Evolutionary conservation across 345 rosid species (phyloP).

Genomic region (Punica granatum): DNA sequence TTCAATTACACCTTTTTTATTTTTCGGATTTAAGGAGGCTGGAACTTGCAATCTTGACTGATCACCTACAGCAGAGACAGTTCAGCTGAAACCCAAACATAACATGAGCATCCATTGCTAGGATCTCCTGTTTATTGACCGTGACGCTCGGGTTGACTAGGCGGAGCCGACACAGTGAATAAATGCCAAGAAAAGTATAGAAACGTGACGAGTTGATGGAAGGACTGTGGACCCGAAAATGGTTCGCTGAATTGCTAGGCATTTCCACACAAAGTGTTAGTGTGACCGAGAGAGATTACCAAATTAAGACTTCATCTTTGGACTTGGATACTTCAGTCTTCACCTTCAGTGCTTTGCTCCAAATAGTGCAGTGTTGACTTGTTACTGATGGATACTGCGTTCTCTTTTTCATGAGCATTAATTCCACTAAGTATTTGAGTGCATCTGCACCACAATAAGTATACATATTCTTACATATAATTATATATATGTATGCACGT

Average conservation of each 20-base stretch:
- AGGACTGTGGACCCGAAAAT: background rate
- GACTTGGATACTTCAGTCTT: background rate
- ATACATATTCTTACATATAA: background rate
- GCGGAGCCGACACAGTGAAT: background rate
- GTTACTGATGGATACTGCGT: background rate
- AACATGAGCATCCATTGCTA: background rate
- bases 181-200: background rate
- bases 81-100: background rate
- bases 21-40: no score
- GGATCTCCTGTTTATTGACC: background rate
- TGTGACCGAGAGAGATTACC: background rate
- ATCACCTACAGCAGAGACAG: no score
- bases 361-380: conserved; percentile 1
- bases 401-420: background rate
- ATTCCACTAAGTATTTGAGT: background rate
- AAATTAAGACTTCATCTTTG: background rate
- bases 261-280: background rate
- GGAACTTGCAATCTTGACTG: no score
- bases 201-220: background rate
- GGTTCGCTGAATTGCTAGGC: background rate
- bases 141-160: conserved; percentile 1
- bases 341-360: background rate
- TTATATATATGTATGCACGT: background rate
- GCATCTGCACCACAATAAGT: background rate
- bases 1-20: no score